Evolutionary conservation across 768 basidiomycete genomes (phyloP).

Genomic region (Dioszegia aurantiaca): DNA sequence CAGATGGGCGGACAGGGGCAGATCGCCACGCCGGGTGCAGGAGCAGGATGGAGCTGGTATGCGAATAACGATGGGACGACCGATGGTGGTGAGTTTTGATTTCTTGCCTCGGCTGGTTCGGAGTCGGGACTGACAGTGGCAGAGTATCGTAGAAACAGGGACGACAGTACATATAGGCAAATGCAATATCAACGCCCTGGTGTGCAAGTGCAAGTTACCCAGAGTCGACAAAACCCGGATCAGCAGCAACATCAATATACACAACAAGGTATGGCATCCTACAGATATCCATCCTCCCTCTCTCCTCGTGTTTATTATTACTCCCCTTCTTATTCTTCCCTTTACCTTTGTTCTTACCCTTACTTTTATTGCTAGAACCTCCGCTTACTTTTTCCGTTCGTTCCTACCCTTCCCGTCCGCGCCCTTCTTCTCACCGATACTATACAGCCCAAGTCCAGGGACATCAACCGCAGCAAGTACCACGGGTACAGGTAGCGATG

Average conservation of each 20-base stretch:
- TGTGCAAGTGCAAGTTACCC: constrained; percentile 29
- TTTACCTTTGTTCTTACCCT: constrained; percentile 1
- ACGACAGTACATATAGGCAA: constrained; percentile 2
- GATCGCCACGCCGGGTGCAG: constrained; percentile 26
- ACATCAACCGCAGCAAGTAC: background rate
- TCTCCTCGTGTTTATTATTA: background rate
- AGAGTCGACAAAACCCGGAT: background rate
- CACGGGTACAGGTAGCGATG: background rate
- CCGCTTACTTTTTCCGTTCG: constrained; percentile 6
- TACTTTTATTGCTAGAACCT: background rate
- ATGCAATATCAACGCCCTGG: constrained; percentile 40
- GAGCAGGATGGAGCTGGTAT: constrained; percentile 46
- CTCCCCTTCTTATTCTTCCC: constrained; percentile 1
- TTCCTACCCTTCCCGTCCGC: background rate
- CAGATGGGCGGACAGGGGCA: constrained; percentile 48
- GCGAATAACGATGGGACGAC: constrained; percentile 25
- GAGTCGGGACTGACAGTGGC: no score
- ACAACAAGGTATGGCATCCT: constrained; percentile 12
- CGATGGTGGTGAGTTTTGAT: constrained; percentile 10
- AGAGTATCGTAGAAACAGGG: background rate
- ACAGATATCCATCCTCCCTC: no score
- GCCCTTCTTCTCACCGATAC: background rate
- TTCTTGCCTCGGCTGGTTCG: no score
- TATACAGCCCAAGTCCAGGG: background rate
- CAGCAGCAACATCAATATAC: background rate